Evolutionary conservation across 441 rosid genomes (phyloP).

Genomic region (Erysimum cheiri): DNA sequence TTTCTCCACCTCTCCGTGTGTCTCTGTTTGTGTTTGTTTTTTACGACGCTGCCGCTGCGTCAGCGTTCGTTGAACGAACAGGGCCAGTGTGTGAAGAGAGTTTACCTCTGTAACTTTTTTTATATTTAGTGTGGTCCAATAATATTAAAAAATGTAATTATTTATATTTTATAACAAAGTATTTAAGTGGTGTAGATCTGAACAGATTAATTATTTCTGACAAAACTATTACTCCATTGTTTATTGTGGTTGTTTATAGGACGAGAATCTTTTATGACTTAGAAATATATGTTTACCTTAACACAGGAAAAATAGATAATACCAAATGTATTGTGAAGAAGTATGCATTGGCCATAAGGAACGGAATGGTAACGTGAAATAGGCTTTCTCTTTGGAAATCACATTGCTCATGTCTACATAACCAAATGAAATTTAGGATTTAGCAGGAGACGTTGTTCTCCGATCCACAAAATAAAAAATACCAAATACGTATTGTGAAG

Average conservation of each 20-base stretch:
- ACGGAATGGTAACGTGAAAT: constrained; percentile 1
- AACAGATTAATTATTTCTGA: neutral
- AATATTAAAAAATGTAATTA: neutral
- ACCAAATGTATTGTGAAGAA: constrained; percentile 21
- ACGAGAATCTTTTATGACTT: neutral
- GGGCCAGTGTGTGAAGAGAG: constrained; percentile 24
- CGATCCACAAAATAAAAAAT: no score
- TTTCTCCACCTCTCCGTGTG: no score
- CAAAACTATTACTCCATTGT: neutral
- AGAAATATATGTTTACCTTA: neutral
- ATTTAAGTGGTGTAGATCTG: neutral
- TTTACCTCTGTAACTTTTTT: neutral
- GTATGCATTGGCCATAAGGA: constrained; percentile 1
- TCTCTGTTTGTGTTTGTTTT: no score
- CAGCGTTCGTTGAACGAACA: no score
- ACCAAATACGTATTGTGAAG: no score
- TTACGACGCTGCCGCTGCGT: no score
- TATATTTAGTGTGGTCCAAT: neutral
- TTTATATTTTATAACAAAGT: neutral
- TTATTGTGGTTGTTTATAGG: neutral
- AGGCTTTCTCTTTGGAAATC: neutral
- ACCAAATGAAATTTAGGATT: neutral
- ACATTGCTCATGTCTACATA: constrained; percentile 3
- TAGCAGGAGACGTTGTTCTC: no score
- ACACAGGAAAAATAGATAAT: neutral